Base-by-base conservation (phyloP, 345 rosid species). In the Anastatica hierochuntica region DNA sequence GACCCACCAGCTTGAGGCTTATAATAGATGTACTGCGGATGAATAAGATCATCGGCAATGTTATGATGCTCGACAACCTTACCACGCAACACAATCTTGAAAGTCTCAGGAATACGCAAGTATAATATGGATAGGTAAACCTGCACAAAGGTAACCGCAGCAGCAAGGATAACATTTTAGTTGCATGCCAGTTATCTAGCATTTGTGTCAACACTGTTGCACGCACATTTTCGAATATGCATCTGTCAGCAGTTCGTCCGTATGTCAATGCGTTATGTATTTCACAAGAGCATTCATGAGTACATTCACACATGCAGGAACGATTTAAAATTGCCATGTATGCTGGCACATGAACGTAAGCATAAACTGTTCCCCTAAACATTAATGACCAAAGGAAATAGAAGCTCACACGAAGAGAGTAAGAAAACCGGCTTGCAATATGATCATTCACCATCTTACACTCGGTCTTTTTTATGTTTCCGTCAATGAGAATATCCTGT, bases 341-440 rank as follows among this genome's bases (percentile, higher is more conserved):
- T 43, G 49, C 30, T n/a, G 15, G 45, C 37, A 56, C 39, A 57
- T 42, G 38, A 49, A 56, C 24, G 23, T 57, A 34, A 43, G 46
- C 10, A 43, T 29, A 66, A 43, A 58, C 48, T 43, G 4, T 43
- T 35, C 19, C 33, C 47, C n/a, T n/a, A n/a, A 7, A 19, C 18
- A 36, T 14, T 20, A 43, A 30, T 52, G 44, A 50, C 29, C 42
- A 43, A 31, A 17, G 30, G 41, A 59, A 19, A 66, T 14, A 66
- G 55, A 53, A 52, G 65, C 96, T 74, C 73, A 88, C 98, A 35
- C 90, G 90, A n/a, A 92, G 89, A 41, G 96, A 92, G 74, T 78
- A 69, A 37, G 71, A 73, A 15, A 72, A 72, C 41, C 74, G 79
- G 56, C 71, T 79, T 34, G 88, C 84, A 51, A 85, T 73, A 70